phyloP scores from a whole-genome alignment of 805 yeast genomes.

The Candida loeiensis region DNA sequence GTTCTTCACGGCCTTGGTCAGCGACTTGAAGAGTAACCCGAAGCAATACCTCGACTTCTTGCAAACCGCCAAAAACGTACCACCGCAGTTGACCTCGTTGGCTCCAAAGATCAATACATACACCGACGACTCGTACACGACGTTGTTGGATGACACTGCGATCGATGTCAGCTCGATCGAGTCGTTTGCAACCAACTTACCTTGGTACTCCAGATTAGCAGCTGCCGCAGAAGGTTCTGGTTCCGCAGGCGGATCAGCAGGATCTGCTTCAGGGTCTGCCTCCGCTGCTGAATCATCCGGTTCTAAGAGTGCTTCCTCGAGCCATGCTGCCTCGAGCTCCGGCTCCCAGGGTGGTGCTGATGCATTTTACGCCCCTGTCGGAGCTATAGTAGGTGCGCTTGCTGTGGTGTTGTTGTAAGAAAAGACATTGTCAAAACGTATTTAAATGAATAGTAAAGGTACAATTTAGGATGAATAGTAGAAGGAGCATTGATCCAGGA shows the following conservation, averaged over 20 bases:
- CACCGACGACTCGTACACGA: slow-evolving; percentile 45
- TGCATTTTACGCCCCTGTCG: slow-evolving; percentile 22
- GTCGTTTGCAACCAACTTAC: slow-evolving; percentile 33
- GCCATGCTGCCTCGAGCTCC: not conserved
- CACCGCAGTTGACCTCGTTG: slow-evolving; percentile 27
- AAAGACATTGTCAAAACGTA: no score
- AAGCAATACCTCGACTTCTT: slow-evolving; percentile 31
- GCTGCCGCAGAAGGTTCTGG: slow-evolving; percentile 10
- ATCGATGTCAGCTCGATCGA: slow-evolving; percentile 23
- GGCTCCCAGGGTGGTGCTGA: slow-evolving; percentile 14
- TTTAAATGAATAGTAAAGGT: no score
- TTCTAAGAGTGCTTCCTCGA: slow-evolving; percentile 11
- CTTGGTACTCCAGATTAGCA: slow-evolving; percentile 32
- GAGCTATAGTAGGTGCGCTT: slow-evolving; percentile 32
- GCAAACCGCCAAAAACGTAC: slow-evolving; percentile 23
- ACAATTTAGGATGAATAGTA: not conserved
- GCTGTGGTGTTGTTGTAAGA: slow-evolving; percentile 32
- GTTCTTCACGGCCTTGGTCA: slow-evolving; percentile 34
- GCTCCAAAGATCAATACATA: slow-evolving; percentile 34
- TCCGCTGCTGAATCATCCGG: slow-evolving; percentile 9
- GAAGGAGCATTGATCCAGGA: no score
- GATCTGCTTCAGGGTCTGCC: slow-evolving; percentile 10
- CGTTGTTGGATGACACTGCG: slow-evolving; percentile 28
- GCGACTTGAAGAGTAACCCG: slow-evolving; percentile 31
- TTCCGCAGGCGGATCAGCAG: slow-evolving; percentile 4